Evolutionary conservation across 2,329 filamentous ascomycete species (phyloP).

Genomic region (Pseudogymnoascus sp.): DNA sequence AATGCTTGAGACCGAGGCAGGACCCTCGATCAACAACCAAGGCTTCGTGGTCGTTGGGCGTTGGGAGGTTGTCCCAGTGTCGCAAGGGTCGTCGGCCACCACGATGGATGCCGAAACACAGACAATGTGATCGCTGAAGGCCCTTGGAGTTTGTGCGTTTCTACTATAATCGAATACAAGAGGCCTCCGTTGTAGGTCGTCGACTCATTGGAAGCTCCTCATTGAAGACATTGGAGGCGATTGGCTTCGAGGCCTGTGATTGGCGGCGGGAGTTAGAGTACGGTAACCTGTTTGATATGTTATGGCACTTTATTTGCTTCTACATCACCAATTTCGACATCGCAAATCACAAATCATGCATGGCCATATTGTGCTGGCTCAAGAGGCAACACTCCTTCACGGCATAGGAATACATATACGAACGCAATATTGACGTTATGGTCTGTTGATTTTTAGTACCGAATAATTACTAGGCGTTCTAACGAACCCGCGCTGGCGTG

Average conservation of each 20-base stretch:
- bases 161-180: background rate
- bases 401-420: background rate
- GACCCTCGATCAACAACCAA: conserved; percentile 7
- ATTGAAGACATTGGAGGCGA: conserved; percentile 8
- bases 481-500: background rate
- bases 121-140: background rate
- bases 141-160: conserved; percentile 4
- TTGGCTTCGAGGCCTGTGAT: conserved; percentile 6
- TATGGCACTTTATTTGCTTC: background rate
- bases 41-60: conserved; percentile 3
- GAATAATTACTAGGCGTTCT: background rate
- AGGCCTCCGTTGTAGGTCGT: conserved; percentile 6
- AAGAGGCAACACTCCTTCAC: background rate
- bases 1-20: conserved; percentile 6
- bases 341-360: background rate
- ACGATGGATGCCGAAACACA: conserved; percentile 8
- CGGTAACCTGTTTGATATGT: background rate
- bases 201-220: conserved; percentile 7
- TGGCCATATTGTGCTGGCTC: background rate
- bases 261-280: background rate
- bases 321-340: background rate
- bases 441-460: background rate
- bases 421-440: conserved; percentile 5
- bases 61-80: background rate
- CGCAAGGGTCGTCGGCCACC: conserved; percentile 3